Base-by-base conservation (phyloP, 73 alveolate species). In the Paraurostyla sp. region DNA sequence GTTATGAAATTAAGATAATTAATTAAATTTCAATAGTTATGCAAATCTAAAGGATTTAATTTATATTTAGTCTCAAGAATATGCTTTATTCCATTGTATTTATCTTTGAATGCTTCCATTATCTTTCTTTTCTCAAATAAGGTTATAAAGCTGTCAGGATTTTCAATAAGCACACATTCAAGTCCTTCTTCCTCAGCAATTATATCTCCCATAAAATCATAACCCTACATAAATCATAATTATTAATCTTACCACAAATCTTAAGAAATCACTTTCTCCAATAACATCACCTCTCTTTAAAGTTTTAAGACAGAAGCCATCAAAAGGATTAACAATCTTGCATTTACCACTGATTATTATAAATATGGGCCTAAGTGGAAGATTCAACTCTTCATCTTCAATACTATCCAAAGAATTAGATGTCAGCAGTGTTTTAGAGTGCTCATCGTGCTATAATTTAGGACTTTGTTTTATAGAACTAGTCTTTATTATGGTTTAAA, bases 221-320 rank as follows among this genome's bases (percentile, higher is more conserved):
- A 80, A 32, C 94, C 88, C 86, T 73, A 73, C 7, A 45, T 16
- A 45, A 4, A 36, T 2, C 25, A 73, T 43, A 45, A 45, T 11
- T 18, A 7, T 6, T 23, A 9, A 43, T 16, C 86, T 73, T 73
- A 73, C 86, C 45, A 65, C 49, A 0, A 29, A 18, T 42, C 75
- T 88, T 20, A 88, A 75, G 30, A 88, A 56, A 58, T 88, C 94
- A 59, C 60, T 33, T 20, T 80, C 91, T 32, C 94, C 94, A 78
- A 88, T 22, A 9, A 88, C 43, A 50, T 88, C 94, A 0, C 90
- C 90, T 60, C 85, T 88, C 45, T 71, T 76, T 27, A 76, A 35
- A 18, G 46, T 30, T 7, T 40, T 36, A 0, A 62, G 65, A 7
- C n/a, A 52, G 46, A 59, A 80, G 22, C 48, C 71, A 80, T 88